Conservation (phyloP, 768 basidiomycete genomes). For the Mycena galericulata region DNA sequence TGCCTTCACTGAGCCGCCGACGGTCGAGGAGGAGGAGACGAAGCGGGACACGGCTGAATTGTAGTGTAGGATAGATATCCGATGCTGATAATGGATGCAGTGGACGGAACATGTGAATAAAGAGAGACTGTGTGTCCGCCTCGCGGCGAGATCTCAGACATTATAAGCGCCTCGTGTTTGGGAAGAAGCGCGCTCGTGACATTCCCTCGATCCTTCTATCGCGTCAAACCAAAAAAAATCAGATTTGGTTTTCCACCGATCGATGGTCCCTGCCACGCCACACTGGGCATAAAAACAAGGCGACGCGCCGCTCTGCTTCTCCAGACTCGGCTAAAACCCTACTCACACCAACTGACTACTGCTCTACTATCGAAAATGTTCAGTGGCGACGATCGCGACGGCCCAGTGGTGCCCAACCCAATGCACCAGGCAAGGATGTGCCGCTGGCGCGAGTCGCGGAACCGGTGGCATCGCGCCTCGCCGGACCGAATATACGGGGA, state of each 20-base stretch:
- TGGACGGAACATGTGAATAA: background rate
- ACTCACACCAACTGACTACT: background rate
- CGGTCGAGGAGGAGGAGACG: constrained; percentile 50
- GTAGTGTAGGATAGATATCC: constrained; percentile 36
- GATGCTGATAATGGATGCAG: background rate
- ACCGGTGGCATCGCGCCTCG: constrained; percentile 60
- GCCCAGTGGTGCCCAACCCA: constrained; percentile 44
- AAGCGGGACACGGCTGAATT: constrained; percentile 53
- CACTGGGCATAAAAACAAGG: constrained; percentile 19
- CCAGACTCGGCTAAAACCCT: constrained; percentile 17
- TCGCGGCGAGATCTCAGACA: no score
- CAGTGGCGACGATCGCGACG: constrained; percentile 26
- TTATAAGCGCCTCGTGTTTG: constrained; percentile 44
- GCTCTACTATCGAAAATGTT: constrained; percentile 19
- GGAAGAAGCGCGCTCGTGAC: constrained; percentile 47
- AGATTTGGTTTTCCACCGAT: constrained; percentile 20
- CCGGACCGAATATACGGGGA: constrained; percentile 48
- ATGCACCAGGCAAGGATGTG: constrained; percentile 49
- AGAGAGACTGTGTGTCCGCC: constrained; percentile 28
- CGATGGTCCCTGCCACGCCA: constrained; percentile 30
- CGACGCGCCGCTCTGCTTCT: constrained; percentile 19
- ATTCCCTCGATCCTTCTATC: constrained; percentile 31
- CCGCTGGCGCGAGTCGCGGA: constrained; percentile 53
- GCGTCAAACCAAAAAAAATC: constrained; percentile 30
- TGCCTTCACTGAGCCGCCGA: constrained; percentile 63